phyloP scores from a whole-genome alignment of 495 filamentous ascomycete genomes.

The Trichoderma erinaceum region DNA sequence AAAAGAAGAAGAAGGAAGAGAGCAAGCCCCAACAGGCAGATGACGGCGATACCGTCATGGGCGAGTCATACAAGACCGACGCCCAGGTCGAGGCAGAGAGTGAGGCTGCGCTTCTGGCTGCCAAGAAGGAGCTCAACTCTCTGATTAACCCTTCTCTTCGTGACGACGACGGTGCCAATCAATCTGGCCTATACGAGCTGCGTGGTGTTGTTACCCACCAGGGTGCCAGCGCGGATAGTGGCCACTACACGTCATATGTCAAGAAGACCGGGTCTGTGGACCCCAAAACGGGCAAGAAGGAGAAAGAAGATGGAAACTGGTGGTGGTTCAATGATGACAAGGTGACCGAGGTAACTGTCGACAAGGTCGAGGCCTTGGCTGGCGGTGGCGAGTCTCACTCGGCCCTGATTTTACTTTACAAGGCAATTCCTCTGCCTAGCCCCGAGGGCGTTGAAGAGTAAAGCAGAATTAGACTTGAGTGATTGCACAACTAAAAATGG shows the following conservation, averaged over 20 bases:
- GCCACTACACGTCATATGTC: conserved; percentile 95
- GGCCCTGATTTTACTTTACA: conserved; percentile 86
- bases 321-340: conserved; percentile 99
- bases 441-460: conserved; percentile 38
- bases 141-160: conserved; percentile 65
- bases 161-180: conserved; percentile 76
- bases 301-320: conserved; percentile 86
- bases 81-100: conserved; percentile 84
- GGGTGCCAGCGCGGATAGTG: conserved; percentile 92
- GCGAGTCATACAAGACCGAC: conserved; percentile 73
- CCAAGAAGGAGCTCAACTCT: conserved; percentile 77
- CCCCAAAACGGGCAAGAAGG: conserved; percentile 59
- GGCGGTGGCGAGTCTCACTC: conserved; percentile 97
- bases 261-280: conserved; percentile 75
- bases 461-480: not conserved
- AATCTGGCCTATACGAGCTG: conserved; percentile 89
- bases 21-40: conserved; percentile 18
- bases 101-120: conserved; percentile 59
- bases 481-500: not conserved
- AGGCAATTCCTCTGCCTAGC: conserved; percentile 61
- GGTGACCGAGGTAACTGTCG: conserved; percentile 82
- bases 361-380: conserved; percentile 84
- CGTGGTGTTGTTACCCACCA: conserved; percentile 96
- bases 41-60: conserved; percentile 64
- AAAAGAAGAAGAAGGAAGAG: conserved; percentile 34